These are phyloP conservation scores for Nemania diffusa DNA, from an alignment of 2,329 filamentous ascomycete species.

Conservation along the genomic window DNA sequence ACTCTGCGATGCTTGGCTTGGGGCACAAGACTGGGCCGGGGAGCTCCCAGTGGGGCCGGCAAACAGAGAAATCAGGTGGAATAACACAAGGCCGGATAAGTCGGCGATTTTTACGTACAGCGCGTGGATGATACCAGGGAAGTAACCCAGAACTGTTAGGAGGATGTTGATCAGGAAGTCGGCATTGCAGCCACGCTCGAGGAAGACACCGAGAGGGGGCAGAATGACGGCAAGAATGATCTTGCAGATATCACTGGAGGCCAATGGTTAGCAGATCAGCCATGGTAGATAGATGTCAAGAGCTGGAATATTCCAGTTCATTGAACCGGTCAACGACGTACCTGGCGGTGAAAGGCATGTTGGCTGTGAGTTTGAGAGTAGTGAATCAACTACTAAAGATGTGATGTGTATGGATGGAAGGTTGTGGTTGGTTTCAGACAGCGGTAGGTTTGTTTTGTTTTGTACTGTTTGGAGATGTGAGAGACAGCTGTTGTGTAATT, in stretches of 20 bases:
- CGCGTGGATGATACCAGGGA: constrained; percentile 81
- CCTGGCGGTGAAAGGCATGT: constrained; percentile 69
- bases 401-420: background rate
- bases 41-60: constrained; percentile 29
- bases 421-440: background rate
- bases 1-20: constrained; percentile 6
- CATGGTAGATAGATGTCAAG: background rate
- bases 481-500: background rate
- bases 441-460: constrained; percentile 1
- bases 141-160: constrained; percentile 75
- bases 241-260: constrained; percentile 67
- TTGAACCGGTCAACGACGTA: constrained; percentile 50
- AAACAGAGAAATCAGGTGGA: constrained; percentile 20
- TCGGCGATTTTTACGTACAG: constrained; percentile 63
- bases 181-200: constrained; percentile 80
- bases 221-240: constrained; percentile 82
- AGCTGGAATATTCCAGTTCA: background rate
- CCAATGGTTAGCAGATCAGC: constrained; percentile 6
- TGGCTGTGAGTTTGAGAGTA: constrained; percentile 13
- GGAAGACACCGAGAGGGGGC: constrained; percentile 82
- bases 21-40: constrained; percentile 27
- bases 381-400: background rate
- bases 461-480: background rate
- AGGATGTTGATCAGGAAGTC: constrained; percentile 85
- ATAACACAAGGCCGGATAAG: constrained; percentile 12